phyloP scores from a whole-genome alignment of 2,329 filamentous ascomycete species.

The Fusarium odoratissimum region DNA sequence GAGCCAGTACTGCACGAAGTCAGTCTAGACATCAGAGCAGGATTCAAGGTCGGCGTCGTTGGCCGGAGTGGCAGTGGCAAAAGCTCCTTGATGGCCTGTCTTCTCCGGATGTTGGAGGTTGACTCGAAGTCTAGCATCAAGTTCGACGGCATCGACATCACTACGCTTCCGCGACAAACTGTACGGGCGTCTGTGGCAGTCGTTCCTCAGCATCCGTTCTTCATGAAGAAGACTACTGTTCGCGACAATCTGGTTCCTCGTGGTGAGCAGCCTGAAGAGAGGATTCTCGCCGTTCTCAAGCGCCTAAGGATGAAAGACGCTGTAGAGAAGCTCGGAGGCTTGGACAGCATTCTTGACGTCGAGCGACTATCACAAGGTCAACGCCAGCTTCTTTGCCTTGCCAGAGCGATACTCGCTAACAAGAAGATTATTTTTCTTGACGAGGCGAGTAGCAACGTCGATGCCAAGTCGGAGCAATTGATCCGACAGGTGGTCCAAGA shows the following conservation, averaged over 20 bases:
- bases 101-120: constrained; percentile 61
- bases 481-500: constrained; percentile 50
- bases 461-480: constrained; percentile 48
- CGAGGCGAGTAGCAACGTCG: constrained; percentile 53
- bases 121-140: constrained; percentile 53
- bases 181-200: constrained; percentile 52
- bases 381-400: constrained; percentile 57
- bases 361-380: constrained; percentile 56
- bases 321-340: constrained; percentile 50
- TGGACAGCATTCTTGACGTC: constrained; percentile 50
- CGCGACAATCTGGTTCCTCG: constrained; percentile 62
- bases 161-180: constrained; percentile 34
- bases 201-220: constrained; percentile 64
- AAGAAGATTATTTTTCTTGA: constrained; percentile 54
- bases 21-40: constrained; percentile 45
- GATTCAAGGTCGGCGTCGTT: constrained; percentile 55
- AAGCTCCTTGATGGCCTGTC: constrained; percentile 53
- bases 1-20: constrained; percentile 47
- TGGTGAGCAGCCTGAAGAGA: constrained; percentile 11
- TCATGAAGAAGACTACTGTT: constrained; percentile 58
- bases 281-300: constrained; percentile 54
- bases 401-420: constrained; percentile 50
- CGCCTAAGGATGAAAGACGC: neutral
- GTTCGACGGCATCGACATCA: constrained; percentile 57
- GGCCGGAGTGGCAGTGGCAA: constrained; percentile 58